phyloP scores from a whole-genome alignment of 495 filamentous ascomycete species.

The Penicillium bialowiezense region DNA sequence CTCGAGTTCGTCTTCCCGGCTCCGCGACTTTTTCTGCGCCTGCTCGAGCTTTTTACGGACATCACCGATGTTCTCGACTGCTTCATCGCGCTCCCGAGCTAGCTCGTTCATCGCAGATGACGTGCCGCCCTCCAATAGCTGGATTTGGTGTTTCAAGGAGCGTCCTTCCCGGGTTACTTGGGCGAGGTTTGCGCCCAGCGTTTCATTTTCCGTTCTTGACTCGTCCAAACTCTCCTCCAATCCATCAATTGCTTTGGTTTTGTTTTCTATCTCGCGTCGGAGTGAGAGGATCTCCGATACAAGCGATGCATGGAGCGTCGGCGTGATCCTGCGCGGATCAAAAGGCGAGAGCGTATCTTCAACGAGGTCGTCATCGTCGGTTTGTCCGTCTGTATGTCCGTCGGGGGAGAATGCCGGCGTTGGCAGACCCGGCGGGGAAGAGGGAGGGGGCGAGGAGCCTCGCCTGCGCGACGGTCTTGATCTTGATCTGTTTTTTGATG shows the following conservation, averaged over 20 bases:
- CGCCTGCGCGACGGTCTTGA: conserved; percentile 52
- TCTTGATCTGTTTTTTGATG: conserved; percentile 38
- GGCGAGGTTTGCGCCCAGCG: conserved; percentile 56
- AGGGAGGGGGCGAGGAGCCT: conserved; percentile 61
- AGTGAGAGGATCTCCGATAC: conserved; percentile 91
- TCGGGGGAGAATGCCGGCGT: conserved; percentile 40
- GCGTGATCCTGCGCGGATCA: conserved; percentile 89
- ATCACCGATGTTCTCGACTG: conserved; percentile 69
- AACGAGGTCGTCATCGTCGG: conserved; percentile 56
- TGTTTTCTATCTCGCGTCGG: conserved; percentile 84
- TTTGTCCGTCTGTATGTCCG: conserved; percentile 33
- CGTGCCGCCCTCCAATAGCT: conserved; percentile 82
- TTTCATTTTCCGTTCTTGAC: conserved; percentile 69
- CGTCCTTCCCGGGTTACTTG: conserved; percentile 69
- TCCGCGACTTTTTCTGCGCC: conserved; percentile 71
- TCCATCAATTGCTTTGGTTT: conserved; percentile 75
- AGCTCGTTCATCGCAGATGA: conserved; percentile 79
- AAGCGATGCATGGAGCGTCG: conserved; percentile 89
- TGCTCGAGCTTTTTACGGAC: conserved; percentile 75
- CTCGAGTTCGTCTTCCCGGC: conserved; percentile 79
- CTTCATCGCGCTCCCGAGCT: conserved; percentile 81
- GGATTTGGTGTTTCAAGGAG: conserved; percentile 78
- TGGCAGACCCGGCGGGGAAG: conserved; percentile 61
- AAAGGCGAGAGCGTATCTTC: conserved; percentile 76
- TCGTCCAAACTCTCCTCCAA: conserved; percentile 74